Percentiles rank a stretch among this genome's conserved stretches.
phyloP scores from a whole-genome alignment of 1,284 basidiomycete genomes.

The Dichomitus squalens region DNA sequence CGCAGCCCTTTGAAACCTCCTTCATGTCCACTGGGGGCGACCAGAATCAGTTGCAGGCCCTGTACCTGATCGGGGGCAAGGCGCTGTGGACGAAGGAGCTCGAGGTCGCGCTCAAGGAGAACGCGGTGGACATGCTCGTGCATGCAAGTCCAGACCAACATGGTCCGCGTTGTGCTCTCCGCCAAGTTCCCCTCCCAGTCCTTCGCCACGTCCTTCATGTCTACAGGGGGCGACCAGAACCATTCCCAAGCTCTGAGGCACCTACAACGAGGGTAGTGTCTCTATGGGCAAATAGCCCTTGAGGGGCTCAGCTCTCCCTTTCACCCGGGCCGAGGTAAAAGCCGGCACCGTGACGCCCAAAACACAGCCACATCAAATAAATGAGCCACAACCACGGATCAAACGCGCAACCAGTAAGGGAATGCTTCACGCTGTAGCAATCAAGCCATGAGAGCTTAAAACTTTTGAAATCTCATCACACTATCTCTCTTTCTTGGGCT shows the following conservation, averaged over 20 bases:
- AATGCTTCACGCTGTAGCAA: no score
- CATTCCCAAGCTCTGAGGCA: slow-evolving; percentile 79
- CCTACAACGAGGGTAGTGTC: no score
- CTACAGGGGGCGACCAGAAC: slow-evolving; percentile 92
- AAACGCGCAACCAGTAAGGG: no score
- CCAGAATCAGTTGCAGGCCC: slow-evolving; percentile 83
- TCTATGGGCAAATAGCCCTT: no score
- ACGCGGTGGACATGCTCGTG: slow-evolving; percentile 88
- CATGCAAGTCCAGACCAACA: slow-evolving; percentile 89
- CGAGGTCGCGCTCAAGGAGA: slow-evolving; percentile 78
- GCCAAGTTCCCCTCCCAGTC: slow-evolving; percentile 44
- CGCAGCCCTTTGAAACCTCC: slow-evolving; percentile 63
- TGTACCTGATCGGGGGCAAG: slow-evolving; percentile 84
- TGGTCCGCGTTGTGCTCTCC: slow-evolving; percentile 63
- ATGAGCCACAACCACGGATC: no score
- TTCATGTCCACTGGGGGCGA: slow-evolving; percentile 94
- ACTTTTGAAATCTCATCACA: no score
- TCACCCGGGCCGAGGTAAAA: no score
- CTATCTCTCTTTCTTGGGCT: no score
- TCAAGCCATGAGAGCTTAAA: no score
- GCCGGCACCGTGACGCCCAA: no score
- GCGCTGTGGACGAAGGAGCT: slow-evolving; percentile 96
- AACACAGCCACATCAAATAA: no score
- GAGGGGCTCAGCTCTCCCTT: no score
- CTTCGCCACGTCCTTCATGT: slow-evolving; percentile 84